Evolutionary conservation across 352 stramenopile species (phyloP).

Genomic region (Phytophthora multivora): DNA sequence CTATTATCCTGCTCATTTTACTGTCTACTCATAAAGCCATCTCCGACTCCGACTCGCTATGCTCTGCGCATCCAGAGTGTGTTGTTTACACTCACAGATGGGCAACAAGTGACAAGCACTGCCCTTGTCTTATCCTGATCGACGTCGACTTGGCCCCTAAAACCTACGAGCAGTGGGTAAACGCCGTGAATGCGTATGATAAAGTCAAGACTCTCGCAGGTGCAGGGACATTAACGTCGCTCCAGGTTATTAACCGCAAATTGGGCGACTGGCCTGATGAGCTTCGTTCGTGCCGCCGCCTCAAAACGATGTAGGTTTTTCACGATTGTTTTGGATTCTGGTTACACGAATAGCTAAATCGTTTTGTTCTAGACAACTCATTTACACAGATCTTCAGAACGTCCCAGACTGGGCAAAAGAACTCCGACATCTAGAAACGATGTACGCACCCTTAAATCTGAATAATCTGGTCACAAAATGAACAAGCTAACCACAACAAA

Average conservation of each 20-base stretch:
- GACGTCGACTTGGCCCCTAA: conserved; percentile 24
- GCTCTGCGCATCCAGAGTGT: conserved; percentile 21
- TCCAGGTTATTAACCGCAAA: conserved; percentile 38
- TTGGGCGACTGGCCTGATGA: conserved; percentile 21
- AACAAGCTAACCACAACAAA: neutral
- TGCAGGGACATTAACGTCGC: conserved; percentile 15
- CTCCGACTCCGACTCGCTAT: conserved; percentile 2
- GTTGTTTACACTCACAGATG: conserved; percentile 31
- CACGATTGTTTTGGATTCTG: neutral
- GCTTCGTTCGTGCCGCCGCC: conserved; percentile 13
- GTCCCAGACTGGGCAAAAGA: conserved; percentile 21
- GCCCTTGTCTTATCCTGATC: conserved; percentile 34
- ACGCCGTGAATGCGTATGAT: conserved; percentile 16
- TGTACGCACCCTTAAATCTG: conserved; percentile 15
- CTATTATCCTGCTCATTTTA: conserved; percentile 16
- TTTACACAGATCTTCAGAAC: conserved; percentile 21
- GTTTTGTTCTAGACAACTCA: neutral
- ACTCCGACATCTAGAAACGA: conserved; percentile 22
- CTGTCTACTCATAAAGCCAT: conserved; percentile 23
- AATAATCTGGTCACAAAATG: no score
- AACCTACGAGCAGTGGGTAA: conserved; percentile 30
- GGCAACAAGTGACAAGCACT: conserved; percentile 12
- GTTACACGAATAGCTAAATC: neutral
- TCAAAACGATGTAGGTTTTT: conserved; percentile 29
- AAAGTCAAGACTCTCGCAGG: conserved; percentile 21